Percentiles rank a stretch among this genome's conserved stretches.
Evolutionary conservation across 495 filamentous ascomycete species (phyloP).

Genomic region (Penicilliopsis zonata): DNA sequence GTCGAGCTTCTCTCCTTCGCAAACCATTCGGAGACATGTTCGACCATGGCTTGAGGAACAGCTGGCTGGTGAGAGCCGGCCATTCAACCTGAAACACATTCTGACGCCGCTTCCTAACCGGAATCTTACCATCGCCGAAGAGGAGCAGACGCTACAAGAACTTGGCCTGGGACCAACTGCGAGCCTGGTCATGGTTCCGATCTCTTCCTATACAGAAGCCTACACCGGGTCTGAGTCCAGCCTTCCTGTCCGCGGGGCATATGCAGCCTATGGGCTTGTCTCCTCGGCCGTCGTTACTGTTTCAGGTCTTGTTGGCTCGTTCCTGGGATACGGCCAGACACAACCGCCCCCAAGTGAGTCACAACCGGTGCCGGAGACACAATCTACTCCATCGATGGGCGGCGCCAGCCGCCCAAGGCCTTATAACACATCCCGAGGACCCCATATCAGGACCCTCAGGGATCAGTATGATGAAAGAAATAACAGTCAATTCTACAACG

Average conservation of each 20-base stretch:
- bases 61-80: constrained; percentile 34
- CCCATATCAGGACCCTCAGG: constrained; percentile 43
- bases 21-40: constrained; percentile 55
- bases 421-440: constrained; percentile 10
- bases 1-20: constrained; percentile 49
- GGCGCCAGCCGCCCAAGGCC: constrained; percentile 8
- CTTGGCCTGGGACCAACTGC: constrained; percentile 65
- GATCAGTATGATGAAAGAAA: constrained; percentile 39
- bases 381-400: constrained; percentile 6
- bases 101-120: constrained; percentile 66
- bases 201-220: constrained; percentile 46
- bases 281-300: constrained; percentile 30
- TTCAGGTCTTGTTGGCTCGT: constrained; percentile 38
- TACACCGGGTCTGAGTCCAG: constrained; percentile 35
- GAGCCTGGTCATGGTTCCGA: constrained; percentile 71
- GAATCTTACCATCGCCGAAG: constrained; percentile 60
- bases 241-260: constrained; percentile 30
- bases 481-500: constrained; percentile 70
- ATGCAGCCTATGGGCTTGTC: constrained; percentile 30
- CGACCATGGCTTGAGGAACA: constrained; percentile 62
- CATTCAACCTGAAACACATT: constrained; percentile 79
- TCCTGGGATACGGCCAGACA: constrained; percentile 35
- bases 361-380: constrained; percentile 2
- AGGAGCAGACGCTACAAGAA: constrained; percentile 50
- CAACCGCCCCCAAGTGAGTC: constrained; percentile 6